Conservation (phyloP, 345 rosid species). For the Physaria fendleri region DNA sequence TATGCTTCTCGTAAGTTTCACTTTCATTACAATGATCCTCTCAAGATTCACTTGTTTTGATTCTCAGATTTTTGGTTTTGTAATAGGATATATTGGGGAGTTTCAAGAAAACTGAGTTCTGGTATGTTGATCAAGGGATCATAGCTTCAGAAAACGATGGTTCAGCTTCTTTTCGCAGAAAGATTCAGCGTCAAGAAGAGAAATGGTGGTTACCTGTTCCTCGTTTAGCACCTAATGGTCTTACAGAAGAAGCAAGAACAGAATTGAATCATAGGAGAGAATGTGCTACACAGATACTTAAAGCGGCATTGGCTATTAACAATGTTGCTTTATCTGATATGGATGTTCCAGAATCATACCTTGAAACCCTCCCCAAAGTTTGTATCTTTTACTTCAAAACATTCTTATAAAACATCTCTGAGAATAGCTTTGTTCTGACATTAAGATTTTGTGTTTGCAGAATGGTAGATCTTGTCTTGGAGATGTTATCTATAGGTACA, state of each 20-base stretch:
- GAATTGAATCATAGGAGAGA: constrained; percentile 70
- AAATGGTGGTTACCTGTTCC: constrained; percentile 99
- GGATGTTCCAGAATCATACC: constrained; percentile 86
- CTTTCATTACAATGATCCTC: not conserved
- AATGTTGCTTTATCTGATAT: constrained; percentile 59
- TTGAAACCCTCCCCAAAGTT: constrained; percentile 91
- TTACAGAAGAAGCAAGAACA: constrained; percentile 68
- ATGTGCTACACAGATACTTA: constrained; percentile 74
- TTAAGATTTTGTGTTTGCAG: constrained; percentile 37
- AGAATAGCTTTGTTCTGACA: not conserved
- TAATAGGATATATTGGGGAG: constrained; percentile 71
- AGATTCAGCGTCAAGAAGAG: constrained; percentile 83
- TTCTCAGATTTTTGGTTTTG: not conserved
- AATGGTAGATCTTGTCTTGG: constrained; percentile 87
- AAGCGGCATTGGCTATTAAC: constrained; percentile 97
- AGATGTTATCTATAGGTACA: constrained; percentile 68
- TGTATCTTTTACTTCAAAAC: not conserved
- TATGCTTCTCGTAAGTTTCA: constrained; percentile 79
- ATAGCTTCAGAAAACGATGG: constrained; percentile 72
- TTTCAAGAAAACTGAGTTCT: constrained; percentile 70
- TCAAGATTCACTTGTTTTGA: not conserved
- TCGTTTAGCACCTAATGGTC: constrained; percentile 76
- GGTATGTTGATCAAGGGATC: constrained; percentile 97
- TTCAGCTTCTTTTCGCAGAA: constrained; percentile 70
- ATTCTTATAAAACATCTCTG: not conserved